Evolutionary conservation across 331 rosid species (phyloP).

Genomic region (Malus hybrid): DNA sequence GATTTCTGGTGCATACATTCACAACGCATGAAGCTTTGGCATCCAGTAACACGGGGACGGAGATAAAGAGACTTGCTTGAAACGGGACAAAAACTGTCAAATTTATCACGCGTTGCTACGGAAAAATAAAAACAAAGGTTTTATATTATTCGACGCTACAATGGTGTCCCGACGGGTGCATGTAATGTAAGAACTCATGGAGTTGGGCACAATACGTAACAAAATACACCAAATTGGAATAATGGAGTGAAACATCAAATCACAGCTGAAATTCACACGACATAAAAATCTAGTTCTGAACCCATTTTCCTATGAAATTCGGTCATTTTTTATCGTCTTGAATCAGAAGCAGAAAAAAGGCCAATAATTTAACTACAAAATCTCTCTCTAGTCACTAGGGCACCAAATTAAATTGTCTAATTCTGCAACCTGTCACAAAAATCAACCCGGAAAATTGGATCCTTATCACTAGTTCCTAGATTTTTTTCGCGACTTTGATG

Average conservation of each 20-base stretch:
- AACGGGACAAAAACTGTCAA: background rate
- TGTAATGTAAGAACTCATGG: background rate
- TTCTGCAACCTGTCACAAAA: background rate
- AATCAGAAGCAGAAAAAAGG: conserved; percentile 1
- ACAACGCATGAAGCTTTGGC: background rate
- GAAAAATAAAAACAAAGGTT: background rate
- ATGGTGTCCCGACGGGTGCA: too few relatives aligned
- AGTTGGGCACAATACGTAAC: too few relatives aligned
- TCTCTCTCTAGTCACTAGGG: conserved; percentile 11
- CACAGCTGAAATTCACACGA: background rate
- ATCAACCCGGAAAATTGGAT: background rate
- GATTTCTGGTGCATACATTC: background rate
- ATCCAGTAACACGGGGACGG: background rate
- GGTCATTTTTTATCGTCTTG: background rate
- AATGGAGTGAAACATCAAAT: background rate
- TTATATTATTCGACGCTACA: background rate
- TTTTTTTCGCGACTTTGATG: conserved; percentile 69
- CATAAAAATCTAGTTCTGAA: background rate
- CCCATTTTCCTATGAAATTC: background rate
- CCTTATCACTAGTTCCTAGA: conserved; percentile 47
- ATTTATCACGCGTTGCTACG: too few relatives aligned
- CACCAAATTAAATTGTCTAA: conserved; percentile 11
- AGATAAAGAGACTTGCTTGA: background rate
- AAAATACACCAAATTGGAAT: background rate
- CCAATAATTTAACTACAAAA: conserved; percentile 2